Base-by-base conservation (phyloP, 768 basidiomycete species). In the Rhodosporidiobolus sp. region DNA sequence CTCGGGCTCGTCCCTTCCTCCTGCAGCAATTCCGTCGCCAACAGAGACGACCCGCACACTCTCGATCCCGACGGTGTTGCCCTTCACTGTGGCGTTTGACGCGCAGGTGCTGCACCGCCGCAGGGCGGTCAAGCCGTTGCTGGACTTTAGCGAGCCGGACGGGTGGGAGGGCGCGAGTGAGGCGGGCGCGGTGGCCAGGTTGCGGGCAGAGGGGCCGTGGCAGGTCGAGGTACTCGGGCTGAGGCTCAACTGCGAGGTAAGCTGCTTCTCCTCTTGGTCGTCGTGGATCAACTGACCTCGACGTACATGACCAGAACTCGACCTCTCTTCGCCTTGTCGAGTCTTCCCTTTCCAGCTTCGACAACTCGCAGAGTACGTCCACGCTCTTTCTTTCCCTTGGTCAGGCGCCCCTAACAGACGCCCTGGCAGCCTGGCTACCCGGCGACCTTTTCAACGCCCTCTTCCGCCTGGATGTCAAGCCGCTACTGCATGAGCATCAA, bases 1-100 rank as follows among this genome's bases (percentile, higher is more conserved):
- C 11, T 78, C 58, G n/a, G 34, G 85, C 34, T 65, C 76, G 2
- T 61, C 76, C 6, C 54, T 19, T 5, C 2, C 65, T n/a, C 73
- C 69, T 20, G 58, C 65, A 49, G 50, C 71, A 8, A 63, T 26
- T 10, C 70, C 77, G 28, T 79, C 83, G 35, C 79, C 80, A 38
- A 87, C 85, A 69, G 93, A 95, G 78, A 85, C 85, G 0, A 82
- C 90, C 58, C 86, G 85, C 70, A 89, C 90, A 17, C 79, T 94
- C 22, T 80, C 84, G 10, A 84, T 97, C 22, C 86, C 88, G 4
- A 87, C 88, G 0, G 82, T 87, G n/a, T 83, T 84, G 10, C 86
- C 91, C 0, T 84, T 96, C 68, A 83, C 82, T 48, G 81, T 85
- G 26, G 82, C 79, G 4, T 87, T 88, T 73, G 82, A 83, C 53